These are phyloP conservation scores for Erysimum cheiri DNA, from an alignment of 441 rosid genomes.

Conservation along the genomic window DNA sequence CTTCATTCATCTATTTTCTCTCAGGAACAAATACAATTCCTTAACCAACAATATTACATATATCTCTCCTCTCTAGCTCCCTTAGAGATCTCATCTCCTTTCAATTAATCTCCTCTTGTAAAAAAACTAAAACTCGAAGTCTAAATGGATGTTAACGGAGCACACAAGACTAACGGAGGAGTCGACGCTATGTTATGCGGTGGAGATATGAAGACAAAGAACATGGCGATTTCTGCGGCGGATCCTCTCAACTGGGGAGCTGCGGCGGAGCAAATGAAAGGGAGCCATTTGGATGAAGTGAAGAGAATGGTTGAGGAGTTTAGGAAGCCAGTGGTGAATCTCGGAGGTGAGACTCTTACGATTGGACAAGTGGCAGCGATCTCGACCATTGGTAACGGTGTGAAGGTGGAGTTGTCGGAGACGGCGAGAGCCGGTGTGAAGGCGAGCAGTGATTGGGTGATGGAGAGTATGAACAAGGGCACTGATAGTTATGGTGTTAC, in stretches of 20 bases:
- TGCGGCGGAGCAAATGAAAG: constrained; percentile 68
- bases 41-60: constrained; percentile 31
- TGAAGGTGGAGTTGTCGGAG: constrained; percentile 68
- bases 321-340: constrained; percentile 59
- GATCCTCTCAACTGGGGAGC: constrained; percentile 76
- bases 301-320: constrained; percentile 69
- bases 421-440: constrained; percentile 66
- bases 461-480: constrained; percentile 77
- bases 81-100: constrained; percentile 29
- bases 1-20: constrained; percentile 20
- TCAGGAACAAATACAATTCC: constrained; percentile 49
- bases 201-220: constrained; percentile 39
- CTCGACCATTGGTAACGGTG: constrained; percentile 42
- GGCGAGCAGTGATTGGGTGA: constrained; percentile 83
- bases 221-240: background rate
- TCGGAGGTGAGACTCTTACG: constrained; percentile 72
- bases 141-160: constrained; percentile 25
- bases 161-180: constrained; percentile 38
- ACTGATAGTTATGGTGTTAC: constrained; percentile 79
- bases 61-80: constrained; percentile 22
- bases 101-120: constrained; percentile 1
- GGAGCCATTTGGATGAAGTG: constrained; percentile 83
- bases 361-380: constrained; percentile 73
- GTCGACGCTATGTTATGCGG: constrained; percentile 45
- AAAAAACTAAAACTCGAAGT: background rate